These are phyloP conservation scores for Aspergillus texensis DNA, from an alignment of 2,329 filamentous ascomycete species.

Conservation along the genomic window DNA sequence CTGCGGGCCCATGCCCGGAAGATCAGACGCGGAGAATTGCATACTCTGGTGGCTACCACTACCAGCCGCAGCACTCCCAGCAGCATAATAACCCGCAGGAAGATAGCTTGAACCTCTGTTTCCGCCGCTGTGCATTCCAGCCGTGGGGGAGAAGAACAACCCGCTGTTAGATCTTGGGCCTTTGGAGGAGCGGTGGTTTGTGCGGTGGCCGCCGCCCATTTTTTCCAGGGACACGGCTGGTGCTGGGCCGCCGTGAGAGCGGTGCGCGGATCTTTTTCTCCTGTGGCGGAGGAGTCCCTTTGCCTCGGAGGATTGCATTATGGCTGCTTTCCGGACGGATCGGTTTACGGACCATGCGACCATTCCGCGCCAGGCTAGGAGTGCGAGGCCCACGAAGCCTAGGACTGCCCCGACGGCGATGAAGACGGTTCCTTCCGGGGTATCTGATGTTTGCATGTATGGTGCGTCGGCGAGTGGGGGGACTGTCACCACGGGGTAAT, in stretches of 20 bases:
- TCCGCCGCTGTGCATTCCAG: conserved; percentile 56
- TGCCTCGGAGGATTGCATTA: conserved; percentile 71
- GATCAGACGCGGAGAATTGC: conserved; percentile 56
- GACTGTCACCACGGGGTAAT: conserved; percentile 71
- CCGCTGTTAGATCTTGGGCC: conserved; percentile 64
- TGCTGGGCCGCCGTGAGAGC: conserved; percentile 22
- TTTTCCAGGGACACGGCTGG: conserved; percentile 59
- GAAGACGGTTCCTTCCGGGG: conserved; percentile 93
- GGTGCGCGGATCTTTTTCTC: conserved; percentile 39
- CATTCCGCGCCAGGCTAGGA: conserved; percentile 84
- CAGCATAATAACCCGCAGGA: conserved; percentile 87
- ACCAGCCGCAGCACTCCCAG: conserved; percentile 59
- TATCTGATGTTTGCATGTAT: conserved; percentile 83
- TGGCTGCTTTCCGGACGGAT: conserved; percentile 83
- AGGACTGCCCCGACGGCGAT: conserved; percentile 90
- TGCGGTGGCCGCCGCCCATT: conserved; percentile 38
- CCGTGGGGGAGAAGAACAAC: conserved; percentile 95
- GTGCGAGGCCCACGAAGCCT: conserved; percentile 76
- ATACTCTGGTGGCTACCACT: conserved; percentile 34
- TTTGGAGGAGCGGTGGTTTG: conserved; percentile 32
- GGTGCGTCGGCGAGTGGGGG: conserved; percentile 83
- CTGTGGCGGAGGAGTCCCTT: conserved; percentile 63
- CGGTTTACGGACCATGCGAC: conserved; percentile 91
- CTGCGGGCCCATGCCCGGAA: conserved; percentile 64
- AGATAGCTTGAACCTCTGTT: conserved; percentile 76